A percentile compares a stretch with the other conserved stretches of the same genome.
phyloP scores from a whole-genome alignment of 2,329 filamentous ascomycete species.

The Podosphaera aphanis region DNA sequence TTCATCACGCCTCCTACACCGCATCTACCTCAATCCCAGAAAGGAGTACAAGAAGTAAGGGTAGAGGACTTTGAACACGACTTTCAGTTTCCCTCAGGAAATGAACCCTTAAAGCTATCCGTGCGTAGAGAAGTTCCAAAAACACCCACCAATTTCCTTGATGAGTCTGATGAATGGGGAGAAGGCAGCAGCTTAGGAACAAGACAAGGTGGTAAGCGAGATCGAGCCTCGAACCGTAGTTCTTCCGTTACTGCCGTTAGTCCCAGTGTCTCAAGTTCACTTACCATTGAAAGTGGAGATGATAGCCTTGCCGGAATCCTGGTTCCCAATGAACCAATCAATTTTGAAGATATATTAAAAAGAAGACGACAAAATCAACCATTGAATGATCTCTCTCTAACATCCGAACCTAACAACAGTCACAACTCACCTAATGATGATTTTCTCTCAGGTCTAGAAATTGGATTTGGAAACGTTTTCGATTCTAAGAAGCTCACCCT shows the following conservation, averaged over 20 bases:
- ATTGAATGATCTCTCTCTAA: conserved; percentile 23
- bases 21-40: conserved; percentile 15
- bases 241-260: conserved; percentile 77
- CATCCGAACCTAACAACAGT: conserved; percentile 15
- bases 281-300: conserved; percentile 81
- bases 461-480: conserved; percentile 65
- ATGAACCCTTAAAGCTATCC: conserved; percentile 37
- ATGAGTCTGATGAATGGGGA: conserved; percentile 78
- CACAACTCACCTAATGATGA: conserved; percentile 33
- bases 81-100: conserved; percentile 45
- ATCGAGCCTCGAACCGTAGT: conserved; percentile 57
- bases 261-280: conserved; percentile 75
- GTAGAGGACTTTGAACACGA: conserved; percentile 51
- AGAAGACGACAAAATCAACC: conserved; percentile 41
- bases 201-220: conserved; percentile 61
- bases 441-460: conserved; percentile 65
- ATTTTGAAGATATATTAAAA: conserved; percentile 58
- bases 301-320: conserved; percentile 79
- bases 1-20: conserved; percentile 32
- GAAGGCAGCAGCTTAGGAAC: conserved; percentile 85
- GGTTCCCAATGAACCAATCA: conserved; percentile 59
- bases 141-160: conserved; percentile 34
- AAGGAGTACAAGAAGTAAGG: conserved; percentile 15
- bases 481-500: conserved; percentile 59
- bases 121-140: conserved; percentile 35